Percentiles rank a stretch among this genome's conserved stretches.
phyloP scores from a whole-genome alignment of 129 eudicot genomes.

The Escallonia herrerae region DNA sequence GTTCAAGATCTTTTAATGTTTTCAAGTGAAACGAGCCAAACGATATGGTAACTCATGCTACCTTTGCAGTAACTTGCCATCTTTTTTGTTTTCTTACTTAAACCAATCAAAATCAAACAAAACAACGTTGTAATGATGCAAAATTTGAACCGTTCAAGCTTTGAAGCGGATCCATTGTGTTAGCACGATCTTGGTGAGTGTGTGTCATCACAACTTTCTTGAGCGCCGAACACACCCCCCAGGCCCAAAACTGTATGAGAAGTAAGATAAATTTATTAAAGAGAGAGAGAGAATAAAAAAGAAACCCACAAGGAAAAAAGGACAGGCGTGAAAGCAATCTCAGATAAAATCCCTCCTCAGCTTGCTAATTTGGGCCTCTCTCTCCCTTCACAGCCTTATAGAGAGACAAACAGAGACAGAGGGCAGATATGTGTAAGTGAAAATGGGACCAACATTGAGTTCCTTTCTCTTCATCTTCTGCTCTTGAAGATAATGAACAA shows the following conservation, averaged over 20 bases:
- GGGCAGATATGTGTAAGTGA: slow-evolving; percentile 18
- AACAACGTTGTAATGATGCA: not conserved
- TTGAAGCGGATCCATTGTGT: too few relatives aligned
- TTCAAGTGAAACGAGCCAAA: too few relatives aligned
- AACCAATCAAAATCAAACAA: not conserved
- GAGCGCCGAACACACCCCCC: slow-evolving; percentile 10
- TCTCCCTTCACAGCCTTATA: slow-evolving; percentile 4
- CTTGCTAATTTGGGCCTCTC: slow-evolving; percentile 29
- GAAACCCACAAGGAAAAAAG: slow-evolving; percentile 12
- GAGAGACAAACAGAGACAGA: slow-evolving; percentile 18
- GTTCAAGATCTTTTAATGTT: too few relatives aligned
- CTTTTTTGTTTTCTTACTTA: too few relatives aligned
- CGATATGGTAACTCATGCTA: too few relatives aligned
- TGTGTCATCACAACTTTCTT: slow-evolving; percentile 20
- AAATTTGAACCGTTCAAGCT: too few relatives aligned
- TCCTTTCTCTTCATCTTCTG: slow-evolving; percentile 17
- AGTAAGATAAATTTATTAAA: not conserved
- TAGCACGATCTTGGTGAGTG: not conserved
- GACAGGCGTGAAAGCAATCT: slow-evolving; percentile 40
- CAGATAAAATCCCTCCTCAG: slow-evolving; percentile 39
- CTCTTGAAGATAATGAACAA: slow-evolving; percentile 54
- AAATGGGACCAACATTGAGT: slow-evolving; percentile 29
- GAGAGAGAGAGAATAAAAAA: not conserved
- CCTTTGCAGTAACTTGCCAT: too few relatives aligned
- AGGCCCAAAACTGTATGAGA: not conserved